Evolutionary conservation across 2,329 filamentous ascomycete species (phyloP).

Genomic region (Emergomyces africanus): DNA sequence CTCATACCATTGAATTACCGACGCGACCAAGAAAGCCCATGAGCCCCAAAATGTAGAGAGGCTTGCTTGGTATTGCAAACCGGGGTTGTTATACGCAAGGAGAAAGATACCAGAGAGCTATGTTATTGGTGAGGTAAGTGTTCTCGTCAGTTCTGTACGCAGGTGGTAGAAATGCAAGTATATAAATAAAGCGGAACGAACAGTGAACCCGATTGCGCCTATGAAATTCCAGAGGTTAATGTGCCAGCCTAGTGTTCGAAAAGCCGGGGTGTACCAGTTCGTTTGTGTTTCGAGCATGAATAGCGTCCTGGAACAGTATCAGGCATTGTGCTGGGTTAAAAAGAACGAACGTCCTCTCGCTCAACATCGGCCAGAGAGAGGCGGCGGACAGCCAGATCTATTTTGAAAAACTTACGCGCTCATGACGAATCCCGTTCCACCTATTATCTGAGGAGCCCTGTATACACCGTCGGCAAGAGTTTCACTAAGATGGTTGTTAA

Average conservation of each 20-base stretch:
- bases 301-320: constrained; percentile 28
- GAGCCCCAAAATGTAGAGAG: constrained; percentile 35
- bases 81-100: constrained; percentile 27
- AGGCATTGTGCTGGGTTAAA: background rate
- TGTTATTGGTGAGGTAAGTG: background rate
- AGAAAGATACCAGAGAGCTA: constrained; percentile 2
- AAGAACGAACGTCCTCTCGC: background rate
- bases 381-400: background rate
- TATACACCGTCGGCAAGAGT: constrained; percentile 42
- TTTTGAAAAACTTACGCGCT: constrained; percentile 24
- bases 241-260: constrained; percentile 50
- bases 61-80: constrained; percentile 36
- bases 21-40: constrained; percentile 33
- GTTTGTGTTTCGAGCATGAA: constrained; percentile 57
- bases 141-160: background rate
- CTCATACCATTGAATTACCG: constrained; percentile 38
- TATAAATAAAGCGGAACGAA: constrained; percentile 12
- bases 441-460: constrained; percentile 51
- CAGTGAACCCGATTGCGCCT: constrained; percentile 50
- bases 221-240: constrained; percentile 54
- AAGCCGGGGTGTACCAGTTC: constrained; percentile 49
- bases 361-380: background rate
- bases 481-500: constrained; percentile 38
- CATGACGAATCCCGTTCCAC: constrained; percentile 49
- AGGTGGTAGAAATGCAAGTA: background rate